Percentiles rank a stretch among this genome's conserved stretches.
phyloP scores from a whole-genome alignment of 164 flowering plant genomes.

The Sextonia rubra region DNA sequence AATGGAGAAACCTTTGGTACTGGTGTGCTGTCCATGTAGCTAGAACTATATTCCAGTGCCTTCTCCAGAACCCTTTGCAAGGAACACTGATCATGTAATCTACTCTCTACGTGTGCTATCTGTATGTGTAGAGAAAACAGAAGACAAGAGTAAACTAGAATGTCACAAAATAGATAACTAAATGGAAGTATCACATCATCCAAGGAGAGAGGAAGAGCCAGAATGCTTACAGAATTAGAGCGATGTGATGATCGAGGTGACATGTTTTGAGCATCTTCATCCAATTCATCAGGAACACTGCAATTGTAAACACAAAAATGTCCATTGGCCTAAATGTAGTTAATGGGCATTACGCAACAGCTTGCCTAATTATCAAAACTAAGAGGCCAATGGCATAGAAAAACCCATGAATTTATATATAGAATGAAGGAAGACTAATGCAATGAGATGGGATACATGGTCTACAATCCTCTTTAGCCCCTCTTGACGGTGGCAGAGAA shows the following conservation, averaged over 20 bases:
- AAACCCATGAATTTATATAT: no score
- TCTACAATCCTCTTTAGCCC: no score
- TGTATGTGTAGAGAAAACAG: constrained; percentile 1
- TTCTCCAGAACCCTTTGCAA: constrained; percentile 10
- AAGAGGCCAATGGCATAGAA: no score
- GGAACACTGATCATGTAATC: constrained; percentile 6
- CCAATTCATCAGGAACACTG: constrained; percentile 12
- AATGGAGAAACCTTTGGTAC: constrained; percentile 23
- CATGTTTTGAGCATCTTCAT: constrained; percentile 3
- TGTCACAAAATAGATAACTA: background rate
- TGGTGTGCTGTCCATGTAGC: constrained; percentile 13
- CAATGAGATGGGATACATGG: no score
- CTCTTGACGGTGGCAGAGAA: no score
- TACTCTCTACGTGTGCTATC: constrained; percentile 5
- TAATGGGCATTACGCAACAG: no score
- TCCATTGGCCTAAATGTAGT: background rate
- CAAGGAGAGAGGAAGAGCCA: constrained; percentile 1
- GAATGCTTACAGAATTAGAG: constrained; percentile 11
- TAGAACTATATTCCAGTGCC: constrained; percentile 12
- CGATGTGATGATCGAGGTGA: constrained; percentile 8
- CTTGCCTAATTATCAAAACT: no score
- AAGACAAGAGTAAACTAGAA: background rate
- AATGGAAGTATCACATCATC: background rate
- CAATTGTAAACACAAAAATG: constrained; percentile 1
- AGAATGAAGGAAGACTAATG: no score